Percentiles rank a stretch among this genome's conserved stretches.
Conservation (phyloP, 305 asterid species). For the Galium porrigens region DNA sequence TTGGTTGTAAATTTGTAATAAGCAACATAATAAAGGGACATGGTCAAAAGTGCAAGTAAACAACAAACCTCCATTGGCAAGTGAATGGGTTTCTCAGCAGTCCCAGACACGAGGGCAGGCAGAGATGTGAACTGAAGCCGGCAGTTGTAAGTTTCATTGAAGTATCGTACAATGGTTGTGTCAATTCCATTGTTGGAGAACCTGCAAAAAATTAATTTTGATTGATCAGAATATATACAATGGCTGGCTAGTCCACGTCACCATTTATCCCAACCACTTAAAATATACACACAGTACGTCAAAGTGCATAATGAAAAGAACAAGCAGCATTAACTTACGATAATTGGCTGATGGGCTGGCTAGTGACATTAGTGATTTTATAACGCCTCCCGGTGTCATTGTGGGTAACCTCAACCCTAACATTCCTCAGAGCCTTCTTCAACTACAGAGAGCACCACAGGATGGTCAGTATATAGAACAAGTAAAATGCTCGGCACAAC, state of each 20-base stretch:
- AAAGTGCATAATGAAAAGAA: neutral
- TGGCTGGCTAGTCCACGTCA: neutral
- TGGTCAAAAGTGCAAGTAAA: neutral
- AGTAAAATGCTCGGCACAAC: neutral
- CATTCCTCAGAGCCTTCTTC: constrained; percentile 36
- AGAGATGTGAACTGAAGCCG: constrained; percentile 23
- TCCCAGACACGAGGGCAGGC: constrained; percentile 66
- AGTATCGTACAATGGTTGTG: constrained; percentile 41
- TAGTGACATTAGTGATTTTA: constrained; percentile 39
- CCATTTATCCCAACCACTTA: neutral
- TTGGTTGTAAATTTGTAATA: neutral
- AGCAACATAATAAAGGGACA: neutral
- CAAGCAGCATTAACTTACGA: constrained; percentile 28
- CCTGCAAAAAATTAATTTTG: constrained; percentile 23
- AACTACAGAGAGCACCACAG: constrained; percentile 24
- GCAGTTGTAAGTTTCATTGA: constrained; percentile 28
- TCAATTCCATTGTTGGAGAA: constrained; percentile 40
- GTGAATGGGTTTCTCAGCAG: constrained; percentile 39
- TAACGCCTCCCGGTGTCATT: constrained; percentile 24
- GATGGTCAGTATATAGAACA: neutral
- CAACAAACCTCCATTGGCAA: constrained; percentile 73
- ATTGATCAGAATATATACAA: neutral
- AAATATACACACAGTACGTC: neutral
- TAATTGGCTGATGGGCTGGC: constrained; percentile 17
- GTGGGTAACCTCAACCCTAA: constrained; percentile 34